Evolutionary conservation across 192 early-diverging fungal genomes (phyloP).

Genomic region (Kappamyces sp.): DNA sequence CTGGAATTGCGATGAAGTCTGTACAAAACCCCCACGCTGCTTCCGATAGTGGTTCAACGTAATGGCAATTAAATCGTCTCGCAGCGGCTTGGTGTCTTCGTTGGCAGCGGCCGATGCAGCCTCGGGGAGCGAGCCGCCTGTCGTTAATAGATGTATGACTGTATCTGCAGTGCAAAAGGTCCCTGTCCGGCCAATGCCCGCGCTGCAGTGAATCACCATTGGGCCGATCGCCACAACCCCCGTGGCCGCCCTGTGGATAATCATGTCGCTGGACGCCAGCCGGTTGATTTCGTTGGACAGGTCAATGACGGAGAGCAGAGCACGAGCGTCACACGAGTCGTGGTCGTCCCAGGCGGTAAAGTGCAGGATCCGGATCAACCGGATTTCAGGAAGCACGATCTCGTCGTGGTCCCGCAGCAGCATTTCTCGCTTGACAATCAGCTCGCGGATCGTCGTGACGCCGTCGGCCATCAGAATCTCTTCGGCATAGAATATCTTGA

Average conservation of each 20-base stretch:
- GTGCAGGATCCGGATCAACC: neutral
- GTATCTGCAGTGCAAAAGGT: constrained; percentile 46
- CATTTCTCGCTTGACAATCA: constrained; percentile 19
- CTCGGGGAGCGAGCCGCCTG: constrained; percentile 2
- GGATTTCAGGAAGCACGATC: too few relatives aligned
- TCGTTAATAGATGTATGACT: constrained; percentile 29
- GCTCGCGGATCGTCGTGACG: constrained; percentile 3
- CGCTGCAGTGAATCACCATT: constrained; percentile 52
- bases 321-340: constrained; percentile 36
- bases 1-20: constrained; percentile 50
- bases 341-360: constrained; percentile 56
- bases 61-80: constrained; percentile 30
- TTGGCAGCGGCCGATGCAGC: constrained; percentile 11
- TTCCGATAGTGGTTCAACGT: constrained; percentile 37
- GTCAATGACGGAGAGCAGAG: constrained; percentile 39
- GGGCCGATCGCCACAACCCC: constrained; percentile 28
- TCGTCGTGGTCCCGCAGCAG: neutral
- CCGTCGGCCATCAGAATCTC: constrained; percentile 43
- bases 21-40: constrained; percentile 46
- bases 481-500: constrained; percentile 46
- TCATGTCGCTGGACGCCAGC: constrained; percentile 2
- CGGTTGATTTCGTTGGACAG: constrained; percentile 32
- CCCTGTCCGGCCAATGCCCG: constrained; percentile 54
- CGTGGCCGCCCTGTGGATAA: neutral
- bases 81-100: neutral